These are phyloP conservation scores for Endotrypanum monterogeii DNA, from an alignment of 208 protist genomes.

Conservation along the genomic window DNA sequence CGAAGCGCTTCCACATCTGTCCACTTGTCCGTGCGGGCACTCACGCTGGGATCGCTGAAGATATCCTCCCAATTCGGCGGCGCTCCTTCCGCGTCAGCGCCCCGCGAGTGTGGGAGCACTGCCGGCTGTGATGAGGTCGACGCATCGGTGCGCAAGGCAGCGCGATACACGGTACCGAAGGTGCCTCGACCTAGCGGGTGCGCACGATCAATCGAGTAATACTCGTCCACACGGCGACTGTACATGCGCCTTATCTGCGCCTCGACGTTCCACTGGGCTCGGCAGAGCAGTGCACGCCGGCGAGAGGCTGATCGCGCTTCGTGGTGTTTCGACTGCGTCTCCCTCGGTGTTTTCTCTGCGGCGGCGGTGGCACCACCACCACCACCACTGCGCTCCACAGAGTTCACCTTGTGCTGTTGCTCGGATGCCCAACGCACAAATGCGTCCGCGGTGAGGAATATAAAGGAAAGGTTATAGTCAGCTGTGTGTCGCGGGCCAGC, in stretches of 20 bases:
- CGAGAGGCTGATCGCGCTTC: slow-evolving; percentile 10
- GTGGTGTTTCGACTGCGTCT: background rate
- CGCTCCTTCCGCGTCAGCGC: background rate
- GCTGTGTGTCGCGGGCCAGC: slow-evolving; percentile 31
- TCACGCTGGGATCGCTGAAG: slow-evolving; percentile 10
- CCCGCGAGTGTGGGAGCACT: background rate
- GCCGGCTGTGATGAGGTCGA: background rate
- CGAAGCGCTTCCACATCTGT: slow-evolving; percentile 11
- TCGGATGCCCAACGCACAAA: slow-evolving; percentile 23
- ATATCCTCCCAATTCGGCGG: slow-evolving; percentile 4
- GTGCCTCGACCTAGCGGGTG: slow-evolving; percentile 41
- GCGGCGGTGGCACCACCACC: background rate
- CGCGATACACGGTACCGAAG: slow-evolving; percentile 58
- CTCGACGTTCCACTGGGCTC: slow-evolving; percentile 43
- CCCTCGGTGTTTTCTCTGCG: background rate
- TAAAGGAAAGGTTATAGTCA: slow-evolving; percentile 53
- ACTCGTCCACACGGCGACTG: slow-evolving; percentile 40
- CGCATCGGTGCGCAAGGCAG: slow-evolving; percentile 16
- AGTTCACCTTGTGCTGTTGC: background rate
- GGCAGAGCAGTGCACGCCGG: slow-evolving; percentile 32
- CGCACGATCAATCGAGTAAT: slow-evolving; percentile 38
- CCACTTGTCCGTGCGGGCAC: slow-evolving; percentile 9
- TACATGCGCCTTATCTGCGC: slow-evolving; percentile 62
- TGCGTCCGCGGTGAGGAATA: slow-evolving; percentile 32
- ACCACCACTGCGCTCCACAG: background rate